Percentiles rank a stretch among this genome's conserved stretches.
These are phyloP conservation scores for Pezicula radicicola DNA, from an alignment of 2,329 filamentous ascomycete genomes.

Conservation along the genomic window DNA sequence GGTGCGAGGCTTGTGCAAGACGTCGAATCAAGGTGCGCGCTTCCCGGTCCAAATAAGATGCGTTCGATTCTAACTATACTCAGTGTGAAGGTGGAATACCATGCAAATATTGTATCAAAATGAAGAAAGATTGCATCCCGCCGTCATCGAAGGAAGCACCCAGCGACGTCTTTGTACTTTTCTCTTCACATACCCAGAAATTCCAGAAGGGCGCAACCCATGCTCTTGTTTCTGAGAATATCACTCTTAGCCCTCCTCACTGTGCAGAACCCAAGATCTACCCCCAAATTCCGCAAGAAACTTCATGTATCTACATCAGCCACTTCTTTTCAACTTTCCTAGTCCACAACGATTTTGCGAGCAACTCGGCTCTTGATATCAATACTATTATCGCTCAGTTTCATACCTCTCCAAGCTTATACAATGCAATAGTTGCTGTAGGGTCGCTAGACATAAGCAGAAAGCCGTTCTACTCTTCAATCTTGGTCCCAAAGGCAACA, in stretches of 20 bases:
- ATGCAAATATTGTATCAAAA: conserved; percentile 17
- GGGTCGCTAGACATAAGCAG: conserved; percentile 15
- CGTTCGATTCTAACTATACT: conserved; percentile 4
- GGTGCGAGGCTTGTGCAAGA: conserved; percentile 14
- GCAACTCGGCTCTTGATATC: conserved; percentile 4
- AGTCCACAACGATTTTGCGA: conserved; percentile 13
- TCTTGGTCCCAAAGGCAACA: neutral
- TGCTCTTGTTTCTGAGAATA: too few species aligned
- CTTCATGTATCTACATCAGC: conserved; percentile 2
- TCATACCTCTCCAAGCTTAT: conserved; percentile 12
- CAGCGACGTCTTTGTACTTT: conserved; percentile 5
- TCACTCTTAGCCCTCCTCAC: neutral
- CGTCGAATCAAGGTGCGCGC: conserved; percentile 16
- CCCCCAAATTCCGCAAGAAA: neutral
- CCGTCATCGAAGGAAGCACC: neutral
- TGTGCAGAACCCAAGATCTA: neutral
- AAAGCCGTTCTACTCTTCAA: neutral
- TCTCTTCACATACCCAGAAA: too few species aligned
- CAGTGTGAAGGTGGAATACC: conserved; percentile 17
- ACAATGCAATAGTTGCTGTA: conserved; percentile 15
- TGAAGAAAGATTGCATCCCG: conserved; percentile 11
- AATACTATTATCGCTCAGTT: conserved; percentile 8
- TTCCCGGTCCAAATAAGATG: neutral
- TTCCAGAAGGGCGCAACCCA: too few species aligned
- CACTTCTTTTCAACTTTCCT: conserved; percentile 17